Conservation (phyloP, 2,329 filamentous ascomycete species). For the Trichoderma cornu-damae region DNA sequence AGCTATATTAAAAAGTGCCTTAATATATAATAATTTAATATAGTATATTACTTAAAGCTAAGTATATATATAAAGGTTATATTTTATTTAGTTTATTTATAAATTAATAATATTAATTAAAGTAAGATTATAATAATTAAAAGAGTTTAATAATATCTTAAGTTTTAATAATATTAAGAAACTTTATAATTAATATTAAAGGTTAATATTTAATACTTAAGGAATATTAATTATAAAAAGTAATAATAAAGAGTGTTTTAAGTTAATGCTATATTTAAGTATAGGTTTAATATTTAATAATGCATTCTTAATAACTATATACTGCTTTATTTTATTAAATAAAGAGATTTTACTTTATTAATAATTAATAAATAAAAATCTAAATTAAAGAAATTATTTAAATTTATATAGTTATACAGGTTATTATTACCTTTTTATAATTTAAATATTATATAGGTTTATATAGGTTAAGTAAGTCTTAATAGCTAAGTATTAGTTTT, state of each 20-base stretch:
- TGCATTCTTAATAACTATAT: not conserved
- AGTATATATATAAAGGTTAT: not conserved
- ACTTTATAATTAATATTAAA: too few species aligned
- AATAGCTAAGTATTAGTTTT: too few species aligned
- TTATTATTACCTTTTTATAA: not conserved
- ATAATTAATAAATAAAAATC: not conserved
- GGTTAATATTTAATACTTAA: too few species aligned
- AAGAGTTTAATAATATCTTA: too few species aligned
- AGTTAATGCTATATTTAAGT: too few species aligned
- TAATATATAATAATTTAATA: not conserved
- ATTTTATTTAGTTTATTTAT: not conserved
- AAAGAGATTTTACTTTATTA: not conserved
- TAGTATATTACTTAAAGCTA: not conserved
- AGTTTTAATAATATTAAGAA: not conserved
- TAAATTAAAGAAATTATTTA: not conserved
- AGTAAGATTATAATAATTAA: not conserved
- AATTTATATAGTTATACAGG: not conserved
- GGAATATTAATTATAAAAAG: too few species aligned
- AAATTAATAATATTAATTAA: not conserved
- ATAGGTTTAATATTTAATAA: not conserved
- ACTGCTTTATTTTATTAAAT: not conserved
- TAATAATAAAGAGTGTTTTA: too few species aligned
- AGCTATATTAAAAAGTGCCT: not conserved
- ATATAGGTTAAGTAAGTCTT: not conserved
- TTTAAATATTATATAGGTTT: not conserved